Base-by-base conservation (phyloP, 75 land plant genomes). In the Picea glauca region DNA sequence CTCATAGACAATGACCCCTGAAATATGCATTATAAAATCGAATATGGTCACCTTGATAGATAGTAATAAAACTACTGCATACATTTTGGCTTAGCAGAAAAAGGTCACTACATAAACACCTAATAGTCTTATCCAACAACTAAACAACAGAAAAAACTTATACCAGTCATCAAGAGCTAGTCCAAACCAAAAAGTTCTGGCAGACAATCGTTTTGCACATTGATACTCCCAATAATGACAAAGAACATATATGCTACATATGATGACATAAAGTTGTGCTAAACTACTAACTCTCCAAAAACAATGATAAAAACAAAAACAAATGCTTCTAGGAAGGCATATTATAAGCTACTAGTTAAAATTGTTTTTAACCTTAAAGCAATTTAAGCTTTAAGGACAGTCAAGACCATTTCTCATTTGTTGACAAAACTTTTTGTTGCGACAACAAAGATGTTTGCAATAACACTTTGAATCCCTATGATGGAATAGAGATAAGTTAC, bases 1-100 rank as follows among this genome's bases (percentile, higher is more conserved):
- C 72, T 94, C 99, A 83, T 92, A 96, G 23, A 96, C 92, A 62
- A 96, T 82, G 30, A 96, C 93, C 31, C 99, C 99, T 96, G 82
- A 21, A 43, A 70, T 11, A 70, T 17, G 70, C 64, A 76, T 1
- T 31, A 31, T 2, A 31, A 12, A 30, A 60, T 15, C 13, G 23
- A 78, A 30, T 31, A 60, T 18, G 40, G 11, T 9, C 13, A 67
- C 32, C 0, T 14, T 18, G 7, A 67, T 35, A 14, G 14, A 38
- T 5, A 76, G 46, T 78, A 63, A 60, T 15, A 23, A 56, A 43
- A 1, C 11, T 64, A 3, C 5, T 64, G 32, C 20, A 17, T 32
- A 57, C 56, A 50, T 50, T 50, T 50, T 9, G 11, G 56, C 11
- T 50, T 50, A 50, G 56, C 56, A 78, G 46, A 14, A 23, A 79